Evolutionary conservation across 768 basidiomycete species (phyloP).

Genomic region (Sporobolomyces phaffii): DNA sequence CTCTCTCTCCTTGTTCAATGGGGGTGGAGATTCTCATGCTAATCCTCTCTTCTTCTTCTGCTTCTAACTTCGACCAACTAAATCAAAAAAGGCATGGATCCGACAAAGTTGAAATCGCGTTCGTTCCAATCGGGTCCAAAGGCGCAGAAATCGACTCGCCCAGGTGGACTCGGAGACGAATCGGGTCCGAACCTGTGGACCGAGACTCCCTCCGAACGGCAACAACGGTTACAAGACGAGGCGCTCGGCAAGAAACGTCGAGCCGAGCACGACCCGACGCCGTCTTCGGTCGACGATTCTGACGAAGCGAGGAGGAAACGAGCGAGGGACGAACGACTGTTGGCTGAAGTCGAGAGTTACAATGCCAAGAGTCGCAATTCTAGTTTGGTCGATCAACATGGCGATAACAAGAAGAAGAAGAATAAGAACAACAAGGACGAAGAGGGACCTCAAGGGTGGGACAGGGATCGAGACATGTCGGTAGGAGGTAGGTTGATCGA

Average conservation of each 20-base stretch:
- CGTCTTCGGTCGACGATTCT: conserved; percentile 50
- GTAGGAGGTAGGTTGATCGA: conserved; percentile 83
- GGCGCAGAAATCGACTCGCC: conserved; percentile 8
- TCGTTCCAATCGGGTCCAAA: conserved; percentile 57
- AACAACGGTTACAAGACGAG: conserved; percentile 87
- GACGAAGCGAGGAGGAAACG: conserved; percentile 30
- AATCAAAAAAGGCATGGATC: conserved; percentile 71
- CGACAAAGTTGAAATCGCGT: conserved; percentile 68
- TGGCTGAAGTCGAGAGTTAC: conserved; percentile 35
- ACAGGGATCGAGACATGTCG: conserved; percentile 83
- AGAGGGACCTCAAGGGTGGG: conserved; percentile 73
- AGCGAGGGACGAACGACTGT: conserved; percentile 25
- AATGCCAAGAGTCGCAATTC: conserved; percentile 42
- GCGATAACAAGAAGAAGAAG: conserved; percentile 38
- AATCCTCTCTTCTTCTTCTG: too few relatives aligned
- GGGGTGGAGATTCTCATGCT: too few relatives aligned
- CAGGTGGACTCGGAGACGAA: conserved; percentile 46
- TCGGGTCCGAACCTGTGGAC: conserved; percentile 69
- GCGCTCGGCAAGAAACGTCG: conserved; percentile 76
- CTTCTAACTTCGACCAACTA: too few relatives aligned
- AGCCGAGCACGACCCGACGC: conserved; percentile 60
- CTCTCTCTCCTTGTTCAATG: neutral
- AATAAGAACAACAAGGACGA: conserved; percentile 52
- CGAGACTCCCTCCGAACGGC: conserved; percentile 88
- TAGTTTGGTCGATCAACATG: neutral